Base-by-base conservation (phyloP, 2,329 filamentous ascomycete species). In the Mycogone perniciosa region DNA sequence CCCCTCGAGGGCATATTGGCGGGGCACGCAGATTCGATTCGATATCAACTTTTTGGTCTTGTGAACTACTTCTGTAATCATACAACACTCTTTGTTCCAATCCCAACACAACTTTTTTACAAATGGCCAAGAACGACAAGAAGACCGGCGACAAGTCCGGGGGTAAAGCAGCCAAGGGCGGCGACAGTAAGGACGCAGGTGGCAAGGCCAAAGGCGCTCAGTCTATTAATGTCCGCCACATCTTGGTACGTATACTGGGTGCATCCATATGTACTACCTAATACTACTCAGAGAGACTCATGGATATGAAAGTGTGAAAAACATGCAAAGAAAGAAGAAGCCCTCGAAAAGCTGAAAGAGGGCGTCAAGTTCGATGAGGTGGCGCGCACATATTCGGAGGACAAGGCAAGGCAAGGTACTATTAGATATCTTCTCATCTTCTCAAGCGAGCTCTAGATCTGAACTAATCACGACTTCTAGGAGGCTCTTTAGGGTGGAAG, bases 351-450 rank as follows among this genome's bases (percentile, higher is more conserved):
- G 68, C 67, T 91, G 46, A 76, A 76, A 37, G 79, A 74, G 4
- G 85, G 86, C 1, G 75, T 75, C 46, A 88, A 85, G 60, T 91
- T 90, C 61, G 86, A 89, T 59, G 82, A 86, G 44, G 85, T 90
- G 5, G 87, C 87, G 7, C 72, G 80, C 48, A 80, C 84, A 57
- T 87, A 80, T 62, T 88, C 84, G 0, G 87, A 90, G 67, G 87
- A 91, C 66, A 90, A 91, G 70, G 85, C 86, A 4, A 75, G 82
- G 54, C 76, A 81, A 67, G 84, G 79, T 81, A 59, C 26, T 40
- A 26, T 44, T 66, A 10, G 8, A 26, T 29, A 10, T 20, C 26
- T 0, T 34, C 7, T 13, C 11, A 27, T n/a, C 27, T 35, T 10
- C 5, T 8, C 26, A 5, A 10, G 11, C 4, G 13, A 4, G 31